A percentile compares a stretch with the other conserved stretches of the same genome.
phyloP scores from a whole-genome alignment of 345 rosid genomes.

The Erysimum cheiranthoides region DNA sequence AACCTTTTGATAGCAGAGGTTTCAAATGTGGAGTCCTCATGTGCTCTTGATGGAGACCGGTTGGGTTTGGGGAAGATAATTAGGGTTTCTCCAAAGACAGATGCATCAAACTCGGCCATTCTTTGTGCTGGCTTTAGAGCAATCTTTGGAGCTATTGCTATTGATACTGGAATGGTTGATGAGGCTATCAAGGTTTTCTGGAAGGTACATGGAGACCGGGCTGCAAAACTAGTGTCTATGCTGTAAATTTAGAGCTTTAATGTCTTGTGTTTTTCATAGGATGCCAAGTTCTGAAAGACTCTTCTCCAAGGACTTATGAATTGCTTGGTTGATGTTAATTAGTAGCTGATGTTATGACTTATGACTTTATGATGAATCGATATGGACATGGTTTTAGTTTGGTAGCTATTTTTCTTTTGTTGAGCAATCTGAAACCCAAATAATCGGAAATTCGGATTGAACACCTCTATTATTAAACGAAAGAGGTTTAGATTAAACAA shows the following conservation, averaged over 20 bases:
- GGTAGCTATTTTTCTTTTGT: not conserved
- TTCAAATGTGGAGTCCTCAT: conserved; percentile 57
- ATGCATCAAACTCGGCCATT: conserved; percentile 50
- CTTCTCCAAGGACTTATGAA: not conserved
- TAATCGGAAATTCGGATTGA: too few species aligned
- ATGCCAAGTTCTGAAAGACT: conserved; percentile 27
- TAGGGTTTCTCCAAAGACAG: conserved; percentile 64
- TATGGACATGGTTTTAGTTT: not conserved
- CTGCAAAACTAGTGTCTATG: conserved; percentile 45
- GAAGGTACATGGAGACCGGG: conserved; percentile 53
- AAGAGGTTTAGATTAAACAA: not conserved
- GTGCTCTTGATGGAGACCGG: conserved; percentile 63
- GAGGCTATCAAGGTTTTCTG: conserved; percentile 58
- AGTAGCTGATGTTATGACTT: not conserved
- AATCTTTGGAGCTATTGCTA: conserved; percentile 74
- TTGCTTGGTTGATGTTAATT: not conserved
- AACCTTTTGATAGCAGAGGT: conserved; percentile 47
- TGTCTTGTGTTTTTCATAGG: not conserved
- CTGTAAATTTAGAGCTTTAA: conserved; percentile 24
- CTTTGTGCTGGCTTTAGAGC: conserved; percentile 70
- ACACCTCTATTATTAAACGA: not conserved
- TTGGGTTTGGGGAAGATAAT: conserved; percentile 63
- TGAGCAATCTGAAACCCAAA: not conserved
- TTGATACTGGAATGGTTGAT: conserved; percentile 56
- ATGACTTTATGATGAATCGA: not conserved